Conservation (phyloP, 345 rosid species). For the Atalantia buxifolia region DNA sequence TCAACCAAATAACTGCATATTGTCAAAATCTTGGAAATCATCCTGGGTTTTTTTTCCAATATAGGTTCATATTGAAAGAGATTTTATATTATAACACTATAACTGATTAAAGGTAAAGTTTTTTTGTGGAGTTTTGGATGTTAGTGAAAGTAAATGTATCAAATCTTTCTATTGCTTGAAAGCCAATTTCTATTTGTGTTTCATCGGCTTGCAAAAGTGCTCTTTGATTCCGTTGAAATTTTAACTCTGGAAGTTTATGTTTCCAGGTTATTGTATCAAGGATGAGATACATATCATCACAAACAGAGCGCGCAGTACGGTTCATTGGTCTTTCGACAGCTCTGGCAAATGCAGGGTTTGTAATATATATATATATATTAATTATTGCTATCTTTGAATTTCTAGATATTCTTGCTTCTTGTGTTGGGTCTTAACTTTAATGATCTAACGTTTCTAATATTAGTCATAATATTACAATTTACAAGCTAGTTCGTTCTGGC, state of each 20-base stretch:
- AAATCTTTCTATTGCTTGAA: background rate
- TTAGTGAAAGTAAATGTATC: background rate
- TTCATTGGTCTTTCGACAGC: constrained; percentile 98
- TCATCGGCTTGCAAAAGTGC: background rate
- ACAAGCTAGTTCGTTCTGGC: background rate
- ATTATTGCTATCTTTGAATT: background rate
- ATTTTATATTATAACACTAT: background rate
- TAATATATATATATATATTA: background rate
- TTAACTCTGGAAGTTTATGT: constrained; percentile 6
- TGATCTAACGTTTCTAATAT: background rate
- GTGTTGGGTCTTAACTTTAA: background rate
- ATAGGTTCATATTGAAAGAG: background rate
- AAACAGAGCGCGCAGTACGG: constrained; percentile 87
- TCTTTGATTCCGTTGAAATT: constrained; percentile 9
- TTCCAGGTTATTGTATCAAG: constrained; percentile 95
- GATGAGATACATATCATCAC: constrained; percentile 99
- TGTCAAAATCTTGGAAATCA: too few species aligned
- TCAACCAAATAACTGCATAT: background rate
- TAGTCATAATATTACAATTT: background rate
- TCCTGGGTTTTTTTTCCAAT: background rate
- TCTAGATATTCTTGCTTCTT: background rate
- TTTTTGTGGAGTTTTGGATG: background rate
- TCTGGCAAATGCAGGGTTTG: constrained; percentile 94
- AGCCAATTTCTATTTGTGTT: background rate
- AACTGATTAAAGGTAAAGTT: background rate